These are phyloP conservation scores for Ilyonectria destructans DNA, from an alignment of 2,329 filamentous ascomycete genomes.

Conservation along the genomic window DNA sequence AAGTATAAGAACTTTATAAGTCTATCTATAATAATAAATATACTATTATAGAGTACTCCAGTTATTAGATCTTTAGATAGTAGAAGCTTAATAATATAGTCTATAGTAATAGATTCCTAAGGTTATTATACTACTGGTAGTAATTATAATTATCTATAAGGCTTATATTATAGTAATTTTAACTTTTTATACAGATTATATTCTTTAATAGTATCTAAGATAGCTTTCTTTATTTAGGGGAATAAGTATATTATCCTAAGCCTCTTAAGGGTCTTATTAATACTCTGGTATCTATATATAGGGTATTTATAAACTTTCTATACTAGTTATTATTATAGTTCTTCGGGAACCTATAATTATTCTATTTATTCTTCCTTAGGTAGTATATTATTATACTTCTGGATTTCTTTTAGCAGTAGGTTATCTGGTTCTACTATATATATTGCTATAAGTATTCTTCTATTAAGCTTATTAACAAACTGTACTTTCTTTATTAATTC, in stretches of 20 bases:
- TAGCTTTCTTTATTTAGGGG: too few species aligned
- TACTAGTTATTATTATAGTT: slow-evolving; percentile 27
- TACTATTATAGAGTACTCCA: slow-evolving; percentile 29
- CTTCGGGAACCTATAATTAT: neutral
- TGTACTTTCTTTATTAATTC: too few species aligned
- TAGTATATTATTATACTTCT: slow-evolving; percentile 9
- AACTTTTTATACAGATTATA: too few species aligned
- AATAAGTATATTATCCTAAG: slow-evolving; percentile 14
- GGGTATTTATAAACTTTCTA: slow-evolving; percentile 19
- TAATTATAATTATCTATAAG: slow-evolving; percentile 31
- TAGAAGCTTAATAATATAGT: slow-evolving; percentile 34
- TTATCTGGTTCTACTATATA: neutral
- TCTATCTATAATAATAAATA: slow-evolving; percentile 28
- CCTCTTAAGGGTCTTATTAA: slow-evolving; percentile 29
- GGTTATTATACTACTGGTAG: slow-evolving; percentile 21
- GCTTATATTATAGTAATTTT: slow-evolving; percentile 26
- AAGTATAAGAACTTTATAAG: slow-evolving; percentile 22
- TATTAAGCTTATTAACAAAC: neutral
- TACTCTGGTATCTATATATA: slow-evolving; percentile 31
- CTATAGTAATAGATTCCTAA: slow-evolving; percentile 32
- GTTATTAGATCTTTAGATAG: slow-evolving; percentile 27
- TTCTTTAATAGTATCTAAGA: too few species aligned
- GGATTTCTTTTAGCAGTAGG: neutral
- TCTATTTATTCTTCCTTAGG: neutral
- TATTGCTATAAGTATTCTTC: neutral